Conservation (phyloP, 352 stramenopile genomes). For the Globisporangium iwayamae region DNA sequence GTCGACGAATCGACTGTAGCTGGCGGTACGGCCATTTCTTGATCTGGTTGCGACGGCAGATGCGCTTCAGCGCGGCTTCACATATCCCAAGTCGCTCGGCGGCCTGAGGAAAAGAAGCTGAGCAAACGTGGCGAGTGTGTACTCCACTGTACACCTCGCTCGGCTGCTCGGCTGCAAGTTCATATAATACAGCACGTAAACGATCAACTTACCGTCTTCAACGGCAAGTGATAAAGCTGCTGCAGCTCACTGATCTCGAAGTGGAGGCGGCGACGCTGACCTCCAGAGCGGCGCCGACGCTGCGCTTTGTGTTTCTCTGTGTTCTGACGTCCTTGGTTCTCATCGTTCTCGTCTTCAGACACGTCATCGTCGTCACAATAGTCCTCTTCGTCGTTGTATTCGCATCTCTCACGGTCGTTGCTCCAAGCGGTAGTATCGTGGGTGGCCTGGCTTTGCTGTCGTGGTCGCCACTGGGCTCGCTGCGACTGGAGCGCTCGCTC, state of each 20-base stretch:
- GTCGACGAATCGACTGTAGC: constrained; percentile 50
- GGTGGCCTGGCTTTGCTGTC: neutral
- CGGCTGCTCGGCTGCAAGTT: constrained; percentile 2
- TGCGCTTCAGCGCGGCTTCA: constrained; percentile 80
- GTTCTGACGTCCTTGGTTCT: neutral
- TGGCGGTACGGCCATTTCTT: constrained; percentile 74
- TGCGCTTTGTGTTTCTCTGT: neutral
- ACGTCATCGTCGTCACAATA: neutral
- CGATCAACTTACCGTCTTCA: constrained; percentile 51
- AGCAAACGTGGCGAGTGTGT: constrained; percentile 11
- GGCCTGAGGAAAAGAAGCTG: constrained; percentile 36
- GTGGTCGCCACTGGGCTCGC: neutral
- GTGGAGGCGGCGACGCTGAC: constrained; percentile 37
- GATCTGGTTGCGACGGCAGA: constrained; percentile 70
- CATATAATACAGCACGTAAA: constrained; percentile 1
- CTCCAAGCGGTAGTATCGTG: neutral
- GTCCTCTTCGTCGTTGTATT: neutral
- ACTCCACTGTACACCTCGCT: neutral
- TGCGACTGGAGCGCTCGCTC: neutral
- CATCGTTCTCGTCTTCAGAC: neutral
- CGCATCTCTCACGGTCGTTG: neutral
- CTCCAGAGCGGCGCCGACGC: neutral
- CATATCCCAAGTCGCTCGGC: constrained; percentile 57
- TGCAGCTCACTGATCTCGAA: constrained; percentile 57
- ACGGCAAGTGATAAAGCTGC: constrained; percentile 62